These are phyloP conservation scores for Pythium volutum DNA, from an alignment of 352 stramenopile species.

Conservation along the genomic window DNA sequence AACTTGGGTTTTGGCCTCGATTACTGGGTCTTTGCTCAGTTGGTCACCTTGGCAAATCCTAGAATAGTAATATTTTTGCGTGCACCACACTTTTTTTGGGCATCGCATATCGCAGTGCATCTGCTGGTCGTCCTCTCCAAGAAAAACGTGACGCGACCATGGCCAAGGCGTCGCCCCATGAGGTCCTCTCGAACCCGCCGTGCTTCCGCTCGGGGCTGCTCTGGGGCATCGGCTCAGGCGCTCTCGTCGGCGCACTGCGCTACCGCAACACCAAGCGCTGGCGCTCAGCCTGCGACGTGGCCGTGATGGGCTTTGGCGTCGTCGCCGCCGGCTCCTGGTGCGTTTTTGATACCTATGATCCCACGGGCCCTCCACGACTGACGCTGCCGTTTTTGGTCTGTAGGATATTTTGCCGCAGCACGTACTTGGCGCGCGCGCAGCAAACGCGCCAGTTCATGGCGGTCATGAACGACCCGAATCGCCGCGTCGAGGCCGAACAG, in stretches of 20 bases:
- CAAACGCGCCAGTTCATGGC: slow-evolving; percentile 84
- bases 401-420: slow-evolving; percentile 60
- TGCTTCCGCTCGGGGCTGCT: slow-evolving; percentile 77
- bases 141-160: slow-evolving; percentile 6
- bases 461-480: slow-evolving; percentile 77
- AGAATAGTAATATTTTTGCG: neutral
- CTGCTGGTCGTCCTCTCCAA: neutral
- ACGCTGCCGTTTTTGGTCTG: neutral
- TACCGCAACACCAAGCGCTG: slow-evolving; percentile 61
- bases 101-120: neutral
- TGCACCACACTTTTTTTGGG: slow-evolving; percentile 4
- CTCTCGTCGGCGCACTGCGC: slow-evolving; percentile 59
- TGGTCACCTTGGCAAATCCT: no score
- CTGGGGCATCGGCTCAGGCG: slow-evolving; percentile 68
- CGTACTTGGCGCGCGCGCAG: slow-evolving; percentile 43
- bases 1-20: neutral
- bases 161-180: slow-evolving; percentile 19
- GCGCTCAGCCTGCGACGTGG: slow-evolving; percentile 61
- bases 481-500: slow-evolving; percentile 67
- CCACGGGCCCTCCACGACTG: no score
- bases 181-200: slow-evolving; percentile 69
- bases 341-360: neutral
- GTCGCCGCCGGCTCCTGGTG: slow-evolving; percentile 60
- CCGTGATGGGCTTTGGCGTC: slow-evolving; percentile 55
- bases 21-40: neutral